Evolutionary conservation across 1,139 yeast genomes (phyloP).

Genomic region (Candida sanyaensis): DNA sequence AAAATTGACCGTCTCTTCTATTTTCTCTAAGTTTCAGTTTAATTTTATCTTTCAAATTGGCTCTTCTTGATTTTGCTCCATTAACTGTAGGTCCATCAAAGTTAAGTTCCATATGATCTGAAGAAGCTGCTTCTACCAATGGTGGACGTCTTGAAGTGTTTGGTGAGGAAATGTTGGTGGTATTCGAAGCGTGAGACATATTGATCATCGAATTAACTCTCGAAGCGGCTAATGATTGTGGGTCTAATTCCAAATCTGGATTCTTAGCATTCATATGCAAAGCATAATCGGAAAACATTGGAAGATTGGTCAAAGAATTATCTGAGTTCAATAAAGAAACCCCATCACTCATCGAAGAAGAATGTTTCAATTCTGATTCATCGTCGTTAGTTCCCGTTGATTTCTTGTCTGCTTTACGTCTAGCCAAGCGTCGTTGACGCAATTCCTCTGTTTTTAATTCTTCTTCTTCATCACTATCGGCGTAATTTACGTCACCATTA

Average conservation of each 20-base stretch:
- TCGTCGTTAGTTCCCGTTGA: slow-evolving; percentile 4
- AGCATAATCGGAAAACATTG: slow-evolving; percentile 51
- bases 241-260: slow-evolving; percentile 24
- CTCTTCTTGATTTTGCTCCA: slow-evolving; percentile 9
- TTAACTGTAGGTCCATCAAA: slow-evolving; percentile 18
- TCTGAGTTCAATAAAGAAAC: slow-evolving; percentile 55
- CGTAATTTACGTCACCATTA: slow-evolving; percentile 25
- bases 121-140: slow-evolving; percentile 25
- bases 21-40: slow-evolving; percentile 37
- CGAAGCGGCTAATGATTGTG: slow-evolving; percentile 22
- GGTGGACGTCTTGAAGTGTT: slow-evolving; percentile 10
- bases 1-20: slow-evolving; percentile 21
- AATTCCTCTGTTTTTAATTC: slow-evolving; percentile 56
- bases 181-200: slow-evolving; percentile 23
- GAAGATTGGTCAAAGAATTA: slow-evolving; percentile 55
- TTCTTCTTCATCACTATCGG: slow-evolving; percentile 56
- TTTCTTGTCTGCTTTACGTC: slow-evolving; percentile 25
- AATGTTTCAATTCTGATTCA: slow-evolving; percentile 19
- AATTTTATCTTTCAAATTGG: slow-evolving; percentile 35
- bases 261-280: slow-evolving; percentile 38
- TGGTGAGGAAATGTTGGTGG: slow-evolving; percentile 18
- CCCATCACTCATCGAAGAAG: slow-evolving; percentile 51
- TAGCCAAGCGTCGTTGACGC: slow-evolving; percentile 44
- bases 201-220: slow-evolving; percentile 5
- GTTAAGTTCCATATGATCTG: slow-evolving; percentile 39